Percentiles rank a stretch among this genome's conserved stretches.
These are phyloP conservation scores for Carex pumila DNA, from an alignment of 176 grass and related monocot genomes.

Conservation along the genomic window DNA sequence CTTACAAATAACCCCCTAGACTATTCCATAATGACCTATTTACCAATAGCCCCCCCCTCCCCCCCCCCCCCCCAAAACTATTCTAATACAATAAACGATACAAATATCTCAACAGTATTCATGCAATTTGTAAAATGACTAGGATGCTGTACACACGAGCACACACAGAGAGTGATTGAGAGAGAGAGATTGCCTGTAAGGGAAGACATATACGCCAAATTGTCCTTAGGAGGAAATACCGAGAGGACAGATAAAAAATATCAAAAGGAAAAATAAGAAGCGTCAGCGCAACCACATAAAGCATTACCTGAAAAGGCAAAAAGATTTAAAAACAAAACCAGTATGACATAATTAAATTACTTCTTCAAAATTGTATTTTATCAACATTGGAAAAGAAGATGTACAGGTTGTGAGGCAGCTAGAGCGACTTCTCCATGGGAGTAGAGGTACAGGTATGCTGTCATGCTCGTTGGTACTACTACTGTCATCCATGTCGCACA, in stretches of 20 bases:
- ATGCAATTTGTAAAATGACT: neutral
- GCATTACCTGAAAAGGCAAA: conserved; percentile 56
- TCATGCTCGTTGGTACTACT: conserved; percentile 92
- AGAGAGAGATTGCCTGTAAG: conserved; percentile 54
- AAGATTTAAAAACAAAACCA: conserved; percentile 17
- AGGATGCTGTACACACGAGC: neutral
- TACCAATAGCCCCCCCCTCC: no score
- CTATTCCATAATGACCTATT: no score
- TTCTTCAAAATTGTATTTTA: conserved; percentile 12
- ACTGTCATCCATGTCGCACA: conserved; percentile 95
- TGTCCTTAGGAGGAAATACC: conserved; percentile 86
- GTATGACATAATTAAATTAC: neutral
- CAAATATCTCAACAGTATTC: no score
- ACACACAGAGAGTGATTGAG: neutral
- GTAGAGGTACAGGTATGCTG: conserved; percentile 91
- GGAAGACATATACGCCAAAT: conserved; percentile 85
- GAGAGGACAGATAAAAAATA: conserved; percentile 88
- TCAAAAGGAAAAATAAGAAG: conserved; percentile 94
- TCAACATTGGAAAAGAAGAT: conserved; percentile 42
- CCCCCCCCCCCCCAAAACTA: no score
- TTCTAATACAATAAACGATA: no score
- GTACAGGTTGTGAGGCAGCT: conserved; percentile 95
- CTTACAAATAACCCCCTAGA: no score
- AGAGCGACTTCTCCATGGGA: conserved; percentile 92
- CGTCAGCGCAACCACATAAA: conserved; percentile 66